Evolutionary conservation across 257 asterid species (phyloP), one percentile per base, ranked within the genome.

Genomic region (Catharanthus roseus): DNA sequence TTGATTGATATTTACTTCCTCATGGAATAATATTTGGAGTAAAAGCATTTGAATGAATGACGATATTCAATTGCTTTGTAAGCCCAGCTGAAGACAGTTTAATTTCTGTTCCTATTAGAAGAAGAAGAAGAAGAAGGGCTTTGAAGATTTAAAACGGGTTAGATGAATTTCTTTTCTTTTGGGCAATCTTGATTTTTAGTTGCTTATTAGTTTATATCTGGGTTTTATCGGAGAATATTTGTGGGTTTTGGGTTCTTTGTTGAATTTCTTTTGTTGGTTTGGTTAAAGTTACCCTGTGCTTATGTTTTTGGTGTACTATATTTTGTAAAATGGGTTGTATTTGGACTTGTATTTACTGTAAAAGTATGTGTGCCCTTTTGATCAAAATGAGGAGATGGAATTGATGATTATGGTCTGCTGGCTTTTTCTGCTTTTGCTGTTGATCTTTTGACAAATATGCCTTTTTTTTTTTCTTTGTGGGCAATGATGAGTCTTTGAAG

Each of bases 71-170:
- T 50, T 67, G 19, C 44, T 41, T 10, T 60, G 45, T 9, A 55
- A 67, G 64, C 65, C 63, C 68, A 47, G 26, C 66, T 45, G 62
- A 41, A 16, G 41, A 60, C 11, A 31, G 65, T 24, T 29, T 16
- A 12, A 56, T 10, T 26, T 0, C 24, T 65, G 34, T 44, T 74
- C 24, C 49, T 41, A 44, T 63, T 24, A 60, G 68, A 31, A 61
- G 33, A 16, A 50, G 68, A 29, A 63, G 55, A 29, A 63, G 55
- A 51, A 68, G 47, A 49, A 67, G 65, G 10, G 62, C 50, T 65
- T 57, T 67, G 74, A 41, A 61, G 72, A 73, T 66, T 77, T 56
- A 62, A 21, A 60, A 21, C 53, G 67, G 81, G 81, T 72, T 36
- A 44, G 72, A 39, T 31, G 3, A 45, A 0, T 16, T 70, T 70